Conservation (phyloP, 306 rosid species). For the Purshia tridentata region DNA sequence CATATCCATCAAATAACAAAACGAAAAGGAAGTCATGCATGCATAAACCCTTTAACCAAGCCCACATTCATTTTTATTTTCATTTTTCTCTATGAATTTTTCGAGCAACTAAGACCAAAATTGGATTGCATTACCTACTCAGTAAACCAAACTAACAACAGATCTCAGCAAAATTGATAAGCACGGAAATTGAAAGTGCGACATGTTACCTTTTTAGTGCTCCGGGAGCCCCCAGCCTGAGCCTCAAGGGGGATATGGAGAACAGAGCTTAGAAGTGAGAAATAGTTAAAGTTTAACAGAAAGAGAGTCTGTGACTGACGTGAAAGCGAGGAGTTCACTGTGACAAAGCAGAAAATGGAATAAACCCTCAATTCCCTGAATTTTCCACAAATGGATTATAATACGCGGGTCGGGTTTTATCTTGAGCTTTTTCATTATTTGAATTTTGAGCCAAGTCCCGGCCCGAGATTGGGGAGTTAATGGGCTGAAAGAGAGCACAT, state of each 20-base stretch:
- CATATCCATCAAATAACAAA: no score
- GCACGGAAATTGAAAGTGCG: neutral
- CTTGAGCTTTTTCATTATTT: neutral
- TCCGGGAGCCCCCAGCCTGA: slow-evolving; percentile 12
- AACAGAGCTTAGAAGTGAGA: slow-evolving; percentile 2
- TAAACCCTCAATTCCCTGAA: neutral
- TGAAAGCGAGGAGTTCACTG: slow-evolving; percentile 3
- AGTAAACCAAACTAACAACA: neutral
- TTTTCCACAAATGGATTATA: neutral
- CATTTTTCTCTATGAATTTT: no score
- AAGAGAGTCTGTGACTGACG: neutral
- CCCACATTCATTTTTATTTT: no score
- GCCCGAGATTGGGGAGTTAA: neutral
- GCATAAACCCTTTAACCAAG: no score
- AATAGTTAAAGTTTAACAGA: neutral
- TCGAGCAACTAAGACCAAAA: no score
- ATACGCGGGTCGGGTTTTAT: neutral
- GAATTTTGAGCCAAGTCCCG: neutral
- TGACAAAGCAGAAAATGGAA: neutral
- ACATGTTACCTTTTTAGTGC: neutral
- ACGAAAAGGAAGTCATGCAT: no score
- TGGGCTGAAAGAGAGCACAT: neutral
- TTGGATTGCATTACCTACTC: neutral
- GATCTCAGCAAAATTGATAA: neutral
- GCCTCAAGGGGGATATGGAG: neutral